Evolutionary conservation across 345 rosid species (phyloP).

Genomic region (Camelina neglecta): DNA sequence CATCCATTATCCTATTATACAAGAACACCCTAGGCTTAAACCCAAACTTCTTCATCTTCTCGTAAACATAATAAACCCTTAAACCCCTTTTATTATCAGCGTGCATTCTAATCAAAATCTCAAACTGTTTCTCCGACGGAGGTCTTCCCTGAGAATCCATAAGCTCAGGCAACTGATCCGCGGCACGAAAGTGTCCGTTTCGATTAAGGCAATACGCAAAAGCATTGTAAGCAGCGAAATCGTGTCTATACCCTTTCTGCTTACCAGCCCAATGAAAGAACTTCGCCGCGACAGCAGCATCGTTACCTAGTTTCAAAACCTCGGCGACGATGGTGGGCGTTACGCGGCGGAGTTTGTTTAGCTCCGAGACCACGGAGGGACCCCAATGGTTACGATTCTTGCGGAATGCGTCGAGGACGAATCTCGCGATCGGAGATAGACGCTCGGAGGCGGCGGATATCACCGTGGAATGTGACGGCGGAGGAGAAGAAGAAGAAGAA

Average conservation of each 20-base stretch:
- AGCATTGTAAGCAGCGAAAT: conserved; percentile 84
- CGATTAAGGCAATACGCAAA: conserved; percentile 84
- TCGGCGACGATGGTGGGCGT: conserved; percentile 81
- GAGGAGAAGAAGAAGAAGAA: background rate
- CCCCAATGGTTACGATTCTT: conserved; percentile 68
- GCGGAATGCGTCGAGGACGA: conserved; percentile 76
- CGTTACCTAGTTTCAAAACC: conserved; percentile 65
- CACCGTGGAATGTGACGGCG: conserved; percentile 5
- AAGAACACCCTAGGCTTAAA: conserved; percentile 70
- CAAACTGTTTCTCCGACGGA: conserved; percentile 85
- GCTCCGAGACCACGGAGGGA: conserved; percentile 65
- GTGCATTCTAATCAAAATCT: conserved; percentile 95
- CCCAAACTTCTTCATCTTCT: conserved; percentile 88
- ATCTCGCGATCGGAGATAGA: conserved; percentile 86
- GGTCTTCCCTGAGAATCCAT: conserved; percentile 86
- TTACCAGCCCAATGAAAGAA: conserved; percentile 96
- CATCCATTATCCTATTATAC: conserved; percentile 84
- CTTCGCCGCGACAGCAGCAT: conserved; percentile 69
- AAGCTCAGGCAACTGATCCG: conserved; percentile 85
- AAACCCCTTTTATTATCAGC: conserved; percentile 77
- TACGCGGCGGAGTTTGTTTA: conserved; percentile 85
- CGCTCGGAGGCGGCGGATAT: conserved; percentile 50
- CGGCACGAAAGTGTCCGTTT: conserved; percentile 66
- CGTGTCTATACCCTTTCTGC: conserved; percentile 81
- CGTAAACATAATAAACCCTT: conserved; percentile 78